Evolutionary conservation across 2,329 filamentous ascomycete genomes (phyloP), one percentile per base, ranked within the genome.

Genomic region (Trichophyton benhamiae): DNA sequence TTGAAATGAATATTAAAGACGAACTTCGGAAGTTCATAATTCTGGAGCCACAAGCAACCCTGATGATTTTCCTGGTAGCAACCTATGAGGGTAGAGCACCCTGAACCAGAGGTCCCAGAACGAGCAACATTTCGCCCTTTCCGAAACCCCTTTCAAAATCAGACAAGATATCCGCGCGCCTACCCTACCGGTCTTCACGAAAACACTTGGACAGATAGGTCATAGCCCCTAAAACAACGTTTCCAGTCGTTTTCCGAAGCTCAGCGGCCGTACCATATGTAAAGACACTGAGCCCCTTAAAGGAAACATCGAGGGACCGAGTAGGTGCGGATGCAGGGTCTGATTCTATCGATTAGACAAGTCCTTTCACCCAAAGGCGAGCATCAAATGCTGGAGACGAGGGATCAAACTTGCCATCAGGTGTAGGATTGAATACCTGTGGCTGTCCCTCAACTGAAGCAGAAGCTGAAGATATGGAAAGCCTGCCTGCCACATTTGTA

Each of bases 81-180:
- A 88, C 77, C 94, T 94, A 95, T 78, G 64, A 94, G 85, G 1
- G 89, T 95, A n/a, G 87, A 89, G 72, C 90, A 95, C 60, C 75
- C 76, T 44, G 70, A 75, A 55, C 78, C 77, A 5, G 77, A 77
- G 74, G 76, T 1, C 81, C 81, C 0, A 83, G 75, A 0, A 83
- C 81, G 6, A 82, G 74, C 61, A 83, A 72, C 58, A 60, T 60
- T 25, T 60, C 58, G 7, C 58, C 58, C 9, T 17, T 27, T 36
- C 30, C 30, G 3, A 60, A 22, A 49, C 22, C 38, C 4, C 58
- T 42, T 25, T 49, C 57, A 15, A 41, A 57, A 27, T 57, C 53
- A 27, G n/a, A 27, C 27, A 57, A 33, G 17, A 57, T 38, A 13
- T 49, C 46, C 46, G 27, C 46, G 1, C 22, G 17, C 22, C 46